Base-by-base conservation (phyloP, 257 asterid species). In the Nicotiana noctiflora region DNA sequence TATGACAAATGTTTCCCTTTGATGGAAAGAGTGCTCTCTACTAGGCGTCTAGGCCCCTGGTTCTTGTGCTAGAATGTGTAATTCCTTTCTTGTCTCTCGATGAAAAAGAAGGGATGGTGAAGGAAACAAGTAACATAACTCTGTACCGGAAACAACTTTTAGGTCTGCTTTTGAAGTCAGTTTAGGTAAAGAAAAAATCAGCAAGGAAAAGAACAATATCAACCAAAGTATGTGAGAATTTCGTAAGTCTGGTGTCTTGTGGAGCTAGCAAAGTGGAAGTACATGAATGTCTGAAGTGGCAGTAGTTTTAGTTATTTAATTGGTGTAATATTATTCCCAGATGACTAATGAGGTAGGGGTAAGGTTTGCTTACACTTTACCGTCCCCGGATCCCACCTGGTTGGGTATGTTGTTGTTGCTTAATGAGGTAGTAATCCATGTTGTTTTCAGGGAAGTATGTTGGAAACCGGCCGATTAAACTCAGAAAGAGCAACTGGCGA, bases 401-500 rank as follows among this genome's bases (percentile, higher is more conserved):
- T 37, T 34, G 44, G 8, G 0, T 37, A 37, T 37, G 44, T 37
- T 37, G 44, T 34, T 34, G 53, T 9, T 49, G 53, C 53, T 14
- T 49, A 8, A 49, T 8, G 18, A 37, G 76, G 31, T 67, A 15
- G 53, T 67, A n/a, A 18, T 37, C 19, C 44, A 14, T 77, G 62
- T 32, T 84, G 55, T 83, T 19, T 83, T 60, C 87, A 95, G 97
- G 98, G 83, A 95, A 93, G 84, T 95, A 95, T 59, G 98, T 95
- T 25, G 98, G 98, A 31, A 93, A 95, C 80, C 92, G 99, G 37
- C 99, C 98, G 0, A 91, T 95, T 79, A 94, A 94, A 88, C 98
- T 94, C 63, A 90, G 93, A 34, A 95, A 95, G 91, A 91, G 99
- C 89, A 92, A 91, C 60, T 95, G 99, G 99, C 89, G 84, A 29